Percentiles rank a stretch among this genome's conserved stretches.
Conservation (phyloP, 2,329 filamentous ascomycete species). For the Trichoderma oligosporum region DNA sequence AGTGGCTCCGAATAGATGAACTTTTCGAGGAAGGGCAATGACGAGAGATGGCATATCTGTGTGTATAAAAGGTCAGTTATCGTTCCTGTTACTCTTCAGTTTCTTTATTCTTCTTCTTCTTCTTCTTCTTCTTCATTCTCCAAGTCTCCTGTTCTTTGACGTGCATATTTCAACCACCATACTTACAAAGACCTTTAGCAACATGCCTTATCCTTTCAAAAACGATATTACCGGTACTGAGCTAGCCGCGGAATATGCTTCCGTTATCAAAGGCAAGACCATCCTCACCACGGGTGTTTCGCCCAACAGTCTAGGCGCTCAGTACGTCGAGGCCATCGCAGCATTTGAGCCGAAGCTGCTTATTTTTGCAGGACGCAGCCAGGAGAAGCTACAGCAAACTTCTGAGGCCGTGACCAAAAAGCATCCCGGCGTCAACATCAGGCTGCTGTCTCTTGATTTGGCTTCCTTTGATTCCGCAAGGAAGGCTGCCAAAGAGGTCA, state of each 20-base stretch:
- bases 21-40: no score
- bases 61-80: no score
- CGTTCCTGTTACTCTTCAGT: no score
- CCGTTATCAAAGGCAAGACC: slow-evolving; percentile 35
- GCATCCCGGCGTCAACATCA: slow-evolving; percentile 33
- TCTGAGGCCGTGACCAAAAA: slow-evolving; percentile 34
- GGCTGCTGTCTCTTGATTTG: slow-evolving; percentile 37
- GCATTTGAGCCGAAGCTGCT: slow-evolving; percentile 39
- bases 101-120: no score
- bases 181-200: no score
- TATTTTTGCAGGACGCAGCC: slow-evolving; percentile 44
- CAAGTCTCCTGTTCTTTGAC: no score
- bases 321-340: slow-evolving; percentile 38
- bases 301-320: slow-evolving; percentile 37
- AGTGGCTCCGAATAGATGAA: no score
- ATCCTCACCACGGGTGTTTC: slow-evolving; percentile 44
- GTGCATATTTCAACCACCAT: no score
- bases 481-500: slow-evolving; percentile 36
- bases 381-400: slow-evolving; percentile 38
- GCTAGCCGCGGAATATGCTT: slow-evolving; percentile 29
- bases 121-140: no score
- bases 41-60: no score
- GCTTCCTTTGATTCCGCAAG: slow-evolving; percentile 35
- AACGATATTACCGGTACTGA: slow-evolving; percentile 21
- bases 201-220: slow-evolving; percentile 13